Evolutionary conservation across 164 flowering plant species (phyloP), one percentile per base, ranked within the genome.

Genomic region (Annona squamosa): DNA sequence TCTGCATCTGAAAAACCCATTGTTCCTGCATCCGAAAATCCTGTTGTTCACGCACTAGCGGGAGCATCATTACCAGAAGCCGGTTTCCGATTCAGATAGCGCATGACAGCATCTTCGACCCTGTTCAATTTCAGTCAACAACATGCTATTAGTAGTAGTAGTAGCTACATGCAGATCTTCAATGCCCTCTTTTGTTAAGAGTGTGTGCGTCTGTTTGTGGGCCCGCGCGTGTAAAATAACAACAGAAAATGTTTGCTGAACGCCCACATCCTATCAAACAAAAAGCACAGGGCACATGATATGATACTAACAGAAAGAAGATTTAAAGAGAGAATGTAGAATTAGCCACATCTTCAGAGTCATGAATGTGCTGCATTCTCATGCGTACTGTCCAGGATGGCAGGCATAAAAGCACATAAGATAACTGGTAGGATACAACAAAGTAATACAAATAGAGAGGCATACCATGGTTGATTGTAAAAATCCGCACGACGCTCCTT

Each of bases 61-160:
- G 87, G 86, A 78, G 82, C 88, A 76, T 91, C 96, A 74, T 72
- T 85, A 71, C 88, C 92, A 63, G 75, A 83, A 73, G 86, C 81
- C 73, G 96, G 80, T 82, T 90, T 91, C 80, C 98, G 94, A 79
- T 92, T 94, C 78, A 94, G 80, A 80, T 94, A 94, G 4, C 91
- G 96, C 68, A 88, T 85, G 37, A 94, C 93, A 73, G 97, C 94
- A 87, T 94, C 98, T 75, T 94, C 97, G 75, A 87, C 86, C 98
- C 98, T 94, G 73, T 52, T 46, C 62, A 42, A 71, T 13, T 52
- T 66, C 46, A 66, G 9, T 13, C 46, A 66, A 41, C 12, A 9
- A 42, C 16, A 65, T 16, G 2, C 43, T 16, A 3, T 43, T 43
- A 66, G 16, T 66, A 66, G 43, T 66, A 66, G 43, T 17, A 13